Evolutionary conservation across 805 yeast genomes (phyloP).

Genomic region (Metschnikowia bowlesiae): DNA sequence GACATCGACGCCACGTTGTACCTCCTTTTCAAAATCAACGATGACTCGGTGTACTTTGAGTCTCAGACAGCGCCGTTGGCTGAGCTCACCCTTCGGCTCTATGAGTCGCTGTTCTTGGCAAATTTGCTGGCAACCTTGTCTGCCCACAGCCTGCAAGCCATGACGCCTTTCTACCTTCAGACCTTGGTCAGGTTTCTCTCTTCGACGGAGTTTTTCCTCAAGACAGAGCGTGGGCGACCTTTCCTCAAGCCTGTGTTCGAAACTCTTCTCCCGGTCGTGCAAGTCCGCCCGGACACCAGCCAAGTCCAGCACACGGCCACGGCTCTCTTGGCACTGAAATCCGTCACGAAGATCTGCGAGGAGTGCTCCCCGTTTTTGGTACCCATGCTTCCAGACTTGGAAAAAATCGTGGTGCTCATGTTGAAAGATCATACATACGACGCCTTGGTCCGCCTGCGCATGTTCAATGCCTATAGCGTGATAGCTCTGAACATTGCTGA

Average conservation of each 20-base stretch:
- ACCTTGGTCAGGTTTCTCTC: conserved; percentile 37
- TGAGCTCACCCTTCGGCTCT: conserved; percentile 24
- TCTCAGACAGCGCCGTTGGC: conserved; percentile 22
- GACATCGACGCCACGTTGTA: conserved; percentile 58
- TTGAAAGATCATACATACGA: conserved; percentile 37
- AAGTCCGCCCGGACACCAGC: conserved; percentile 15
- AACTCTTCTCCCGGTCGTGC: conserved; percentile 45
- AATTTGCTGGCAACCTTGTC: conserved; percentile 12
- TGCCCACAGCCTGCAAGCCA: conserved; percentile 5
- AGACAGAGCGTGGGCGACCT: conserved; percentile 37
- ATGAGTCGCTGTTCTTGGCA: conserved; percentile 21
- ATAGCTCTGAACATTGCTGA: conserved; percentile 52
- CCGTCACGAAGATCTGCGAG: conserved; percentile 57
- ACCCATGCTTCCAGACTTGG: conserved; percentile 45
- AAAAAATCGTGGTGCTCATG: conserved; percentile 45
- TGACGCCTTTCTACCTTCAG: conserved; percentile 17
- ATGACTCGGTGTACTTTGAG: conserved; percentile 41
- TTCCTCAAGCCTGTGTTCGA: conserved; percentile 51
- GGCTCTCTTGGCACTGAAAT: conserved; percentile 40
- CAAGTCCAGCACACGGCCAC: conserved; percentile 17
- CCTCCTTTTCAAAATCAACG: conserved; percentile 52
- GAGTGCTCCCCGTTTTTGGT: conserved; percentile 43
- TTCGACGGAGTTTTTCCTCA: conserved; percentile 57
- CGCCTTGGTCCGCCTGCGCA: conserved; percentile 50
- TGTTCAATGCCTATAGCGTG: conserved; percentile 59